Evolutionary conservation across 2,329 filamentous ascomycete genomes (phyloP).

Genomic region (Exutisphaerella laricina): DNA sequence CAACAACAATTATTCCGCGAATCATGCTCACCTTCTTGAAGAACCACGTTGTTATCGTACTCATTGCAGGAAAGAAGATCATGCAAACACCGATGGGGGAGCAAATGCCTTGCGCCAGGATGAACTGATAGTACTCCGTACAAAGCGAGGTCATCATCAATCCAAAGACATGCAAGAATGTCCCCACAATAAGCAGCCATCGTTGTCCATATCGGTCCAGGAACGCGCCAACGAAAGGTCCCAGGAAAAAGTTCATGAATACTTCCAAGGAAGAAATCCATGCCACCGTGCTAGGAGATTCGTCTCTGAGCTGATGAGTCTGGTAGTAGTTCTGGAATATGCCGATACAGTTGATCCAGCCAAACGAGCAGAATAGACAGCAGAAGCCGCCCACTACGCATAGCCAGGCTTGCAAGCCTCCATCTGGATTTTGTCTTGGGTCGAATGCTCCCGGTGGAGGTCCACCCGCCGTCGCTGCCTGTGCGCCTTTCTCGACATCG

Average conservation of each 20-base stretch:
- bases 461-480: neutral
- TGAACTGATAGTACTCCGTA: slow-evolving; percentile 50
- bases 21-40: slow-evolving; percentile 37
- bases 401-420: slow-evolving; percentile 35
- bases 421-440: slow-evolving; percentile 31
- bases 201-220: slow-evolving; percentile 34
- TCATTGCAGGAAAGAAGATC: slow-evolving; percentile 41
- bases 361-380: slow-evolving; percentile 37
- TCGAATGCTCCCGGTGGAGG: slow-evolving; percentile 19
- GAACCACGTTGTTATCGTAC: slow-evolving; percentile 33
- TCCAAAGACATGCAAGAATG: slow-evolving; percentile 55
- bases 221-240: slow-evolving; percentile 50
- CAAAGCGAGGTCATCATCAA: slow-evolving; percentile 60
- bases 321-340: slow-evolving; percentile 46
- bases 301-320: slow-evolving; percentile 36
- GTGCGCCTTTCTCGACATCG: slow-evolving; percentile 10
- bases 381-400: slow-evolving; percentile 35
- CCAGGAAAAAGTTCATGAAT: slow-evolving; percentile 50
- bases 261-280: slow-evolving; percentile 45
- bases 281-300: slow-evolving; percentile 38
- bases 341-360: slow-evolving; percentile 42
- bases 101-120: slow-evolving; percentile 50
- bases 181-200: slow-evolving; percentile 38
- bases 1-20: too few species aligned
- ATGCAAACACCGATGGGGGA: slow-evolving; percentile 47